Evolutionary conservation across 2,329 filamentous ascomycete genomes (phyloP), one percentile per base, ranked within the genome.

Genomic region (Cladorrhinum sp.): DNA sequence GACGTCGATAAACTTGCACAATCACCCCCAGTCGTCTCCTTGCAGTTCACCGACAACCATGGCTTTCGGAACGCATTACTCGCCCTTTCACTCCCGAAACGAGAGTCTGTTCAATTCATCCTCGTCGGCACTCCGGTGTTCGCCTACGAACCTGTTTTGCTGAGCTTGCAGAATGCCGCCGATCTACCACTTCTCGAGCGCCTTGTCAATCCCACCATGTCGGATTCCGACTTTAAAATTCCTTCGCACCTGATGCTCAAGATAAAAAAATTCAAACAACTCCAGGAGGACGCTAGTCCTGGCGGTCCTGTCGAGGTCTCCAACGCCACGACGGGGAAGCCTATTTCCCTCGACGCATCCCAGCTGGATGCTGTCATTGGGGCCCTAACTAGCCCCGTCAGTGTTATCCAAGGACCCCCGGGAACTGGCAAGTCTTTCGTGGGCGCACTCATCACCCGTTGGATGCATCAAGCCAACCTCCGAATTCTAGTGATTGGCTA

Each of bases 371-470:
- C 87, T 1, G 69, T 92, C 0, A 62, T 84, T 2, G 71, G 78
- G 16, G 83, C 84, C 0, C 66, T 92, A 0, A 74, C 70, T 0
- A 80, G 79, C 7, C 72, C 74, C 0, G 71, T 91, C 0, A 85
- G 83, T 52, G 70, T 87, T 0, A 88, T 92, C 1, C 88, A 91
- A 75, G 89, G 89, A 0, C 90, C 90, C 1, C 90, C 89, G 65
- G 88, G 87, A 0, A 92, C 88, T 0, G 90, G 90, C 1, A 93
- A 93, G 65, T 91, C 88, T 0, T 90, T 90, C 63, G 81, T 91
- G 2, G 90, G 90, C 0, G 85, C 88, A 0, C 73, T 89, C 1
- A 75, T 87, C 1, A 81, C 84, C 0, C 85, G 86, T 56, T 71
- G 78, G 0, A 68, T 92, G 0, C 72, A 85, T 20, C 69, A 82